Evolutionary conservation across 306 rosid species (phyloP), one percentile per base, ranked within the genome.

Genomic region (Psophocarpus tetragonolobus): DNA sequence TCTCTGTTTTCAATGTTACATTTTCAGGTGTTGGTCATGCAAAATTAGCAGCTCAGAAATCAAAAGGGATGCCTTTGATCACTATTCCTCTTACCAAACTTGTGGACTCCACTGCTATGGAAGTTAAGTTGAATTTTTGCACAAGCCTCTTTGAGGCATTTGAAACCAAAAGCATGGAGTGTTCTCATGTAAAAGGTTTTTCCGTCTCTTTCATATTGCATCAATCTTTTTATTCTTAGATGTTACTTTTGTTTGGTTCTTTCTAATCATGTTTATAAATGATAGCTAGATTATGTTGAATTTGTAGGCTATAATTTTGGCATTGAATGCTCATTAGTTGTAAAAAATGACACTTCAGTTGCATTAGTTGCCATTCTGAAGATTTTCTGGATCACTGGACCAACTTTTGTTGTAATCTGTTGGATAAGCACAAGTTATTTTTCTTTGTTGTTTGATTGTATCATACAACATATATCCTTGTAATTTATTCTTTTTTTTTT

Each of bases 61-160:
- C 91, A 32, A 94, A 92, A 85, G 97, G 97, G 63, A 86, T 94
- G 98, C 97, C 98, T 20, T 76, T 85, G 24, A 89, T 92, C 47
- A 84, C 91, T 80, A 82, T 92, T 82, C 78, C 89, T 72, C 95
- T 94, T 56, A 73, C 85, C 53, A 90, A 87, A 85, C 91, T 94
- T 67, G 53, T 71, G 71, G 95, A 82, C 42, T 74, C 88, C 58
- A 84, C 88, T 80, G 97, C 93, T 47, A 76, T 73, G 70, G 89
- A 87, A 58, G 91, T 91, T 30, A 81, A 80, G 80, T 84, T 91
- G 76, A 89, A 77, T 57, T 64, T 90, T 30, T 89, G 93, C 58
- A 74, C 82, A 66, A 83, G 85, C 64, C 97, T 94, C 50, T 88
- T 92, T 30, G 75, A 80, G 53, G 88, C 91, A 67, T 88, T 87